Conservation (phyloP, 352 stramenopile genomes). For the Plasmopara halstedii region DNA sequence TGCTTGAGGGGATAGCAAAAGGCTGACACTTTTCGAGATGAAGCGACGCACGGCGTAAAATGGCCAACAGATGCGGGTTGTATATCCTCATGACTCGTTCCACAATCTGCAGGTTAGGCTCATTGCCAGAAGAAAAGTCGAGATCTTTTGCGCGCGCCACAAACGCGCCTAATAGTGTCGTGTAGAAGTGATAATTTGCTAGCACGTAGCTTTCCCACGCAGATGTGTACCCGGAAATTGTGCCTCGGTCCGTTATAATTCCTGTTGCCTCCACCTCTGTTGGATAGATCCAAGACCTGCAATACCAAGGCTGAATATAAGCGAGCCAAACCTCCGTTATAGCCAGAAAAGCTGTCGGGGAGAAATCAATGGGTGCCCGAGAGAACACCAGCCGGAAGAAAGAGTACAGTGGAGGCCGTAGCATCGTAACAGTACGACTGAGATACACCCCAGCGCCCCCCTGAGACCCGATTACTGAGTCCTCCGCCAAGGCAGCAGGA, state of each 20-base stretch:
- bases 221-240: constrained; percentile 33
- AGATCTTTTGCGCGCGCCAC: constrained; percentile 76
- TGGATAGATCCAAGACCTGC: constrained; percentile 45
- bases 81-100: constrained; percentile 69
- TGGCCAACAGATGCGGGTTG: constrained; percentile 51
- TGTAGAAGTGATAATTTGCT: constrained; percentile 87
- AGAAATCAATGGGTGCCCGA: constrained; percentile 64
- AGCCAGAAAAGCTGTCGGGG: constrained; percentile 68
- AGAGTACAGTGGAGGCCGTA: constrained; percentile 71
- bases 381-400: constrained; percentile 83
- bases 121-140: constrained; percentile 62
- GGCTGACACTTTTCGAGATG: constrained; percentile 64
- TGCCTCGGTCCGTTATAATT: constrained; percentile 2
- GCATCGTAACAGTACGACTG: constrained; percentile 61
- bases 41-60: constrained; percentile 50
- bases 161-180: constrained; percentile 68
- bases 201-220: constrained; percentile 76
- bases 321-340: constrained; percentile 83
- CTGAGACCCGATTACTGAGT: constrained; percentile 13
- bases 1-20: constrained; percentile 45
- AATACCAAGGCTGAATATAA: constrained; percentile 83
- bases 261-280: constrained; percentile 12
- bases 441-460: constrained; percentile 38
- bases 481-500: constrained; percentile 36
- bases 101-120: constrained; percentile 53